Conservation (phyloP, 768 basidiomycete genomes). For the Mycena rebaudengoi region DNA sequence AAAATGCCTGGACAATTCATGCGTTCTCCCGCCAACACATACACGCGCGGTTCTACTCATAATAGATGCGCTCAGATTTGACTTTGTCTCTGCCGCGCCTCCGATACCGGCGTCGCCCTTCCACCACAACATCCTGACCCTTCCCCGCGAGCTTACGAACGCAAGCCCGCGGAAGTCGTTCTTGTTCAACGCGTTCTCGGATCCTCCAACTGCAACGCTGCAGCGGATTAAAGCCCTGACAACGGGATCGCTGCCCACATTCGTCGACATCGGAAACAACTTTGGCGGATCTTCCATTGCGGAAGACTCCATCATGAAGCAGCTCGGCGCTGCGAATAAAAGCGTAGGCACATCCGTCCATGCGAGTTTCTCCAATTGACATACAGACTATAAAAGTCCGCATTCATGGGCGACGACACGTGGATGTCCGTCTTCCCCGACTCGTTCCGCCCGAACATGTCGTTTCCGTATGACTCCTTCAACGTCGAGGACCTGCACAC, state of each 20-base stretch:
- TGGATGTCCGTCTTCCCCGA: constrained; percentile 92
- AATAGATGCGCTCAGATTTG: constrained; percentile 93
- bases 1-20: constrained; percentile 46
- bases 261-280: constrained; percentile 92
- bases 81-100: constrained; percentile 84
- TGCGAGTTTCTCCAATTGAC: background rate
- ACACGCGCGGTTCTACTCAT: constrained; percentile 84
- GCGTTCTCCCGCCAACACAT: constrained; percentile 71
- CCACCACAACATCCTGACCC: constrained; percentile 84
- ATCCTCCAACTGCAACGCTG: constrained; percentile 94
- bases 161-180: constrained; percentile 76
- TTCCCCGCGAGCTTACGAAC: constrained; percentile 77
- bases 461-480: constrained; percentile 93
- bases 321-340: constrained; percentile 66
- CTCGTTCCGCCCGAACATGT: constrained; percentile 74
- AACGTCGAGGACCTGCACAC: constrained; percentile 98
- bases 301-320: constrained; percentile 90
- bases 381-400: no score
- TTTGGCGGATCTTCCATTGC: constrained; percentile 87
- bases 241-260: constrained; percentile 94
- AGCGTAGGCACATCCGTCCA: constrained; percentile 53
- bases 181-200: constrained; percentile 89
- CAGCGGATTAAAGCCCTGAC: constrained; percentile 96
- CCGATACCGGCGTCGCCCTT: constrained; percentile 67
- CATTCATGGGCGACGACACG: constrained; percentile 97